A percentile compares a stretch with the other conserved stretches of the same genome.
Conservation (phyloP, 768 basidiomycete genomes). For the Naganishia onofrii region DNA sequence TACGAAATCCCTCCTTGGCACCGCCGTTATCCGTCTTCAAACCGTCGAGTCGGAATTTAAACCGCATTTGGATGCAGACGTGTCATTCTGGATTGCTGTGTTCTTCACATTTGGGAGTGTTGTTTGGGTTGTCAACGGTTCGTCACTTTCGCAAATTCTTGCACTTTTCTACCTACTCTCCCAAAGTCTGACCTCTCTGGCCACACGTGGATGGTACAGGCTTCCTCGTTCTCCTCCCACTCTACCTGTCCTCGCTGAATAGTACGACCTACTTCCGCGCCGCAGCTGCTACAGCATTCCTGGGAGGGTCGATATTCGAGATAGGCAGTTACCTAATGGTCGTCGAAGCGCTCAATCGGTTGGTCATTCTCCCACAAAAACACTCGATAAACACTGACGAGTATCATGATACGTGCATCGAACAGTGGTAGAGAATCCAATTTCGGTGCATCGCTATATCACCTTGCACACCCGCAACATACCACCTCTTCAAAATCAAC, state of each 20-base stretch:
- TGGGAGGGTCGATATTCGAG: slow-evolving; percentile 65
- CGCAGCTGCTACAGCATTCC: slow-evolving; percentile 59
- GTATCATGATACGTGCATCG: too few species aligned
- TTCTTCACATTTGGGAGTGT: slow-evolving; percentile 56
- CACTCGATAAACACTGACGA: too few species aligned
- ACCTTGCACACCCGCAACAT: slow-evolving; percentile 14
- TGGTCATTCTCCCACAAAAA: slow-evolving; percentile 6
- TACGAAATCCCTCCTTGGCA: neutral
- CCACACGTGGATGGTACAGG: too few species aligned
- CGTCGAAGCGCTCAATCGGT: slow-evolving; percentile 56
- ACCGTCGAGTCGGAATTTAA: slow-evolving; percentile 36
- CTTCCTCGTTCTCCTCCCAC: slow-evolving; percentile 60
- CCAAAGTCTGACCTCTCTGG: too few species aligned
- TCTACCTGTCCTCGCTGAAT: slow-evolving; percentile 32
- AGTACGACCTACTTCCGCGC: slow-evolving; percentile 48
- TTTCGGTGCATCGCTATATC: slow-evolving; percentile 37
- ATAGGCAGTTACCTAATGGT: slow-evolving; percentile 60
- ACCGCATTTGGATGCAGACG: slow-evolving; percentile 40
- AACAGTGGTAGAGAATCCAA: slow-evolving; percentile 37
- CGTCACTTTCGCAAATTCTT: slow-evolving; percentile 14
- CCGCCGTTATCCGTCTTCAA: slow-evolving; percentile 29
- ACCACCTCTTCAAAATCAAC: neutral
- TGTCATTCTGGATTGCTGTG: slow-evolving; percentile 48
- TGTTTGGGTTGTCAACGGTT: slow-evolving; percentile 61
- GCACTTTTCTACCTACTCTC: too few species aligned